A percentile compares a stretch with the other conserved stretches of the same genome.
These are phyloP conservation scores for Licmophora abbreviata DNA, from an alignment of 108 stramenopile genomes.

Conservation along the genomic window DNA sequence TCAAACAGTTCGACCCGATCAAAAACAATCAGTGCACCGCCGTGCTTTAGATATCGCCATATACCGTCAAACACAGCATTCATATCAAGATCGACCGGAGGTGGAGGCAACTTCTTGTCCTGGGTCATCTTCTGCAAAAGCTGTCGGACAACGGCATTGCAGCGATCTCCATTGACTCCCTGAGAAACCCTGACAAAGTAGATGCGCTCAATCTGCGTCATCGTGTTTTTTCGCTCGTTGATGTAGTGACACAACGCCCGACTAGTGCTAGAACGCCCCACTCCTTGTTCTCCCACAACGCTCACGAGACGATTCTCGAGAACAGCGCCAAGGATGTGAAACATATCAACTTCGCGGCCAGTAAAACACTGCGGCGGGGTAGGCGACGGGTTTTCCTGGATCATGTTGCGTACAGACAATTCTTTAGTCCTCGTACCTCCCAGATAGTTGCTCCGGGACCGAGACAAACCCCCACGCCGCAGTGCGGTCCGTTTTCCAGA, in stretches of 20 bases:
- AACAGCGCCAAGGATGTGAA: conserved; percentile 44
- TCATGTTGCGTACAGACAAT: conserved; percentile 40
- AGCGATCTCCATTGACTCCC: conserved; percentile 18
- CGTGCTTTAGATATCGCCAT: conserved; percentile 28
- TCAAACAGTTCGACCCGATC: conserved; percentile 54
- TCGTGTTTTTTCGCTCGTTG: conserved; percentile 52
- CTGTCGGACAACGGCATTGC: conserved; percentile 21
- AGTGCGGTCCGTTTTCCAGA: conserved; percentile 4
- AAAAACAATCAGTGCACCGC: conserved; percentile 60
- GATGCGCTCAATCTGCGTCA: conserved; percentile 41
- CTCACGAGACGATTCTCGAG: conserved; percentile 59
- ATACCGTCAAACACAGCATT: conserved; percentile 35
- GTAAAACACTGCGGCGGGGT: conserved; percentile 74
- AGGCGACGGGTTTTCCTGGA: conserved; percentile 61
- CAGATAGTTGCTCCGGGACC: conserved; percentile 7
- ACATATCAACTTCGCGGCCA: conserved; percentile 78
- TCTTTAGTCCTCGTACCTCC: conserved; percentile 20
- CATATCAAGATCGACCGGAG: conserved; percentile 24
- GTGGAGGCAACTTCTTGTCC: conserved; percentile 4
- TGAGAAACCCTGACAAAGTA: conserved; percentile 45
- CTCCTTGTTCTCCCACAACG: conserved; percentile 52
- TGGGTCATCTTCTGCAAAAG: conserved; percentile 39
- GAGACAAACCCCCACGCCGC: neutral
- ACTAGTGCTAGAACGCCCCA: conserved; percentile 67
- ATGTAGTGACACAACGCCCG: conserved; percentile 73